Evolutionary conservation across 495 filamentous ascomycete genomes (phyloP).

Genomic region (Friedmanniomyces endolithicus): DNA sequence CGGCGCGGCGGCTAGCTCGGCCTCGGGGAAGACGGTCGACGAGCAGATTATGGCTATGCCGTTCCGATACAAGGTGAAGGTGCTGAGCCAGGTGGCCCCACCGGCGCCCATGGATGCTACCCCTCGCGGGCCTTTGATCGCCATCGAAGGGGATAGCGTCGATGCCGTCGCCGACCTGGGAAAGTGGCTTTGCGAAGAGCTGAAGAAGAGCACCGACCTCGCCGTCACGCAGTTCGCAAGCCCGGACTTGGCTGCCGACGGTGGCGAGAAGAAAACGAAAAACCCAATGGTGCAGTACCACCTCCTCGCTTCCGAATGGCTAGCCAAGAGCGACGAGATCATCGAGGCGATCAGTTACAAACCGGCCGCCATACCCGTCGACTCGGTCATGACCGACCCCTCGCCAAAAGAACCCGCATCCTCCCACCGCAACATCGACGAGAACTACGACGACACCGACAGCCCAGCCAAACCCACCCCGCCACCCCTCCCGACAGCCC

Average conservation of each 20-base stretch:
- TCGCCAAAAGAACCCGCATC: background rate
- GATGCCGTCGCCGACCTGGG: constrained; percentile 43
- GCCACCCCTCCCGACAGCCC: background rate
- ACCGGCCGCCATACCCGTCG: background rate
- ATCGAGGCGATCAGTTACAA: constrained; percentile 35
- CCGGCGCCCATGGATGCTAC: constrained; percentile 37
- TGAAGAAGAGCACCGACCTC: constrained; percentile 47
- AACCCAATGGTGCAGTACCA: constrained; percentile 33
- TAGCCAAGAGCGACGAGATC: constrained; percentile 54
- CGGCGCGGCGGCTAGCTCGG: constrained; percentile 10
- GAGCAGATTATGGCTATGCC: constrained; percentile 23
- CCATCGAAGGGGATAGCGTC: constrained; percentile 61
- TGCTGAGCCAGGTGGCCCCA: constrained; percentile 56
- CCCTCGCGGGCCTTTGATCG: constrained; percentile 63
- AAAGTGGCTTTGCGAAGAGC: constrained; percentile 46
- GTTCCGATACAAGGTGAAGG: constrained; percentile 47
- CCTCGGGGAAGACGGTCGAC: constrained; percentile 23
- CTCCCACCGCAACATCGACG: background rate
- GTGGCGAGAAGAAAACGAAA: constrained; percentile 4
- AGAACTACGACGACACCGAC: constrained; percentile 12
- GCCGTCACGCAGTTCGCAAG: constrained; percentile 40
- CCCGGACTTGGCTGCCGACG: constrained; percentile 33
- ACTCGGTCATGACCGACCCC: background rate
- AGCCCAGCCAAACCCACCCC: background rate
- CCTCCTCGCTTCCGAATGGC: constrained; percentile 62